Evolutionary conservation across 768 basidiomycete species (phyloP).

Genomic region (Leccinum obscurum): DNA sequence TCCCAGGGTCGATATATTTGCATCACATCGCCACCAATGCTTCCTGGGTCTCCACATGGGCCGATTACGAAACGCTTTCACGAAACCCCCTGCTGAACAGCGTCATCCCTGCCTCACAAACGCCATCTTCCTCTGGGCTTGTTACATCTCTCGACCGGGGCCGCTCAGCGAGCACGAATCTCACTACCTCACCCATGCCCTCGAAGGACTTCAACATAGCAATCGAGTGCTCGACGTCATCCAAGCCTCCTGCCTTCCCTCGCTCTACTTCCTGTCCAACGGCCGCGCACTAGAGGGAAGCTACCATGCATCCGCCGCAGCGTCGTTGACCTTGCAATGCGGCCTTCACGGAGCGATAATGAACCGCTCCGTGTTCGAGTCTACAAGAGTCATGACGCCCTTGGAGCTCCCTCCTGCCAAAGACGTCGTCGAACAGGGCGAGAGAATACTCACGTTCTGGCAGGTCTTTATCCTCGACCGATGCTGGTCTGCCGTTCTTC

Average conservation of each 20-base stretch:
- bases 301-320: constrained; percentile 74
- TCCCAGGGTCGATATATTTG: constrained; percentile 69
- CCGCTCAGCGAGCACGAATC: constrained; percentile 70
- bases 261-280: constrained; percentile 74
- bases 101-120: constrained; percentile 78
- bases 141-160: constrained; percentile 73
- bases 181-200: constrained; percentile 64
- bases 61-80: constrained; percentile 61
- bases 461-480: constrained; percentile 80
- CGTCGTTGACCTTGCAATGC: constrained; percentile 70
- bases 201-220: constrained; percentile 56
- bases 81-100: constrained; percentile 53
- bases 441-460: constrained; percentile 79
- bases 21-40: constrained; percentile 73
- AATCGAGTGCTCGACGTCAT: constrained; percentile 67
- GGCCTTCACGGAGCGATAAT: constrained; percentile 56
- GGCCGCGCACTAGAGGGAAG: constrained; percentile 77
- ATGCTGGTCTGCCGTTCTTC: constrained; percentile 76
- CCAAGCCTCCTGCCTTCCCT: constrained; percentile 73
- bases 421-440: constrained; percentile 61
- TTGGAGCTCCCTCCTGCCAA: constrained; percentile 59
- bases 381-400: constrained; percentile 32
- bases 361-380: constrained; percentile 36
- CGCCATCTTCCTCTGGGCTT: constrained; percentile 81
- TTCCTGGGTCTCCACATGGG: constrained; percentile 71